Conservation (phyloP, 2,329 filamentous ascomycete genomes). For the Epichloe gansuensis region DNA sequence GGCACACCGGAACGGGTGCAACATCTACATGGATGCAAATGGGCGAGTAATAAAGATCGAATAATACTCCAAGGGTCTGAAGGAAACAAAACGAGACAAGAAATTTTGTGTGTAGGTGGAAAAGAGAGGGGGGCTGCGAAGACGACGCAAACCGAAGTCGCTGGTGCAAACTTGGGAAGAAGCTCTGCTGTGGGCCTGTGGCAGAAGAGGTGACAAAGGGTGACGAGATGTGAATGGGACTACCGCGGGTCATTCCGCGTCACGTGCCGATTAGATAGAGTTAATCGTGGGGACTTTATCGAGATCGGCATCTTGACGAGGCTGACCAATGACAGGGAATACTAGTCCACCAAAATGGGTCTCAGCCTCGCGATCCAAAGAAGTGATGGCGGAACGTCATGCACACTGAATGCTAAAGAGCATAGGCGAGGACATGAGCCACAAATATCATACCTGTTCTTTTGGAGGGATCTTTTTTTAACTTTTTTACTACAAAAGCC, state of each 20-base stretch:
- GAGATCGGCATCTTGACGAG: background rate
- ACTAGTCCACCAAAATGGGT: background rate
- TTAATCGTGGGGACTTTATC: background rate
- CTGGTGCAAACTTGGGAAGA: constrained; percentile 22
- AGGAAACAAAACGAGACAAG: background rate
- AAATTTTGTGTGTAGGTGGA: background rate
- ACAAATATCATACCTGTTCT: background rate
- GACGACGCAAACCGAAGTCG: constrained; percentile 7
- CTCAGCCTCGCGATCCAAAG: background rate
- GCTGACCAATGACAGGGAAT: constrained; percentile 1
- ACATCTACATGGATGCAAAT: constrained; percentile 24
- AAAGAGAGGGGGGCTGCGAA: background rate
- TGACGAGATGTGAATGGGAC: constrained; percentile 20
- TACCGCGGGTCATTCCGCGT: constrained; percentile 17
- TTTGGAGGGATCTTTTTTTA: too few relatives aligned
- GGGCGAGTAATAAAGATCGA: constrained; percentile 2
- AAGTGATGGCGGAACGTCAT: background rate
- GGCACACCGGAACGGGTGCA: constrained; percentile 18
- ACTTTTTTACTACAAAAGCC: too few relatives aligned
- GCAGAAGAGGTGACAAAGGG: constrained; percentile 16
- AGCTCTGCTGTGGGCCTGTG: constrained; percentile 17
- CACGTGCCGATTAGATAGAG: constrained; percentile 22
- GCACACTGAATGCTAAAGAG: background rate
- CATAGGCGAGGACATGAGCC: background rate
- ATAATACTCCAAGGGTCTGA: background rate